These are phyloP conservation scores for Lichtheimia ornata DNA, from an alignment of 371 early-diverging fungal genomes.

Conservation along the genomic window DNA sequence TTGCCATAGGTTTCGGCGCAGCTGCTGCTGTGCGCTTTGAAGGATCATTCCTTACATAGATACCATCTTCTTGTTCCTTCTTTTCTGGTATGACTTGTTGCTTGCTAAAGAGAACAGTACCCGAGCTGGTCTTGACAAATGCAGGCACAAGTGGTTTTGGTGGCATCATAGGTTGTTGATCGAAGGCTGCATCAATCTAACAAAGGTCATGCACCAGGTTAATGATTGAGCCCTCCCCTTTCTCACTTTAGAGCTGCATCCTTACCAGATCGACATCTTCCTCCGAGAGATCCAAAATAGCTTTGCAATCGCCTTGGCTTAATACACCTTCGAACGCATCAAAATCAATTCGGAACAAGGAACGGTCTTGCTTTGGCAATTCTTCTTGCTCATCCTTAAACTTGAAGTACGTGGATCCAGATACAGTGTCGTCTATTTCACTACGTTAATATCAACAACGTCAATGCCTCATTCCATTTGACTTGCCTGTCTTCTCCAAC, in stretches of 20 bases:
- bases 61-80: constrained; percentile 32
- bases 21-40: constrained; percentile 20
- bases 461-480: background rate
- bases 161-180: constrained; percentile 22
- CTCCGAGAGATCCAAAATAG: constrained; percentile 24
- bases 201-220: background rate
- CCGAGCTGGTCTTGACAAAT: constrained; percentile 38
- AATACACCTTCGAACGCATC: constrained; percentile 26
- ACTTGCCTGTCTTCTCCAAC: constrained; percentile 39
- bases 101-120: constrained; percentile 37
- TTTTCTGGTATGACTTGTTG: constrained; percentile 13
- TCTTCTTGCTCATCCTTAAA: constrained; percentile 45
- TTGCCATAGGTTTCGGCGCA: constrained; percentile 3
- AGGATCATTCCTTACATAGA: constrained; percentile 38
- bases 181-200: constrained; percentile 28
- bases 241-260: background rate
- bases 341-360: constrained; percentile 38
- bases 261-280: constrained; percentile 31
- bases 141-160: constrained; percentile 47
- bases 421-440: constrained; percentile 20
- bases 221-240: background rate
- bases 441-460: background rate
- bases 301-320: constrained; percentile 18
- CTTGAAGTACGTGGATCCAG: constrained; percentile 40
- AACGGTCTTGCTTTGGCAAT: constrained; percentile 21